Evolutionary conservation across 1,284 basidiomycete genomes (phyloP).

Genomic region (Limonomyces culmigenus): DNA sequence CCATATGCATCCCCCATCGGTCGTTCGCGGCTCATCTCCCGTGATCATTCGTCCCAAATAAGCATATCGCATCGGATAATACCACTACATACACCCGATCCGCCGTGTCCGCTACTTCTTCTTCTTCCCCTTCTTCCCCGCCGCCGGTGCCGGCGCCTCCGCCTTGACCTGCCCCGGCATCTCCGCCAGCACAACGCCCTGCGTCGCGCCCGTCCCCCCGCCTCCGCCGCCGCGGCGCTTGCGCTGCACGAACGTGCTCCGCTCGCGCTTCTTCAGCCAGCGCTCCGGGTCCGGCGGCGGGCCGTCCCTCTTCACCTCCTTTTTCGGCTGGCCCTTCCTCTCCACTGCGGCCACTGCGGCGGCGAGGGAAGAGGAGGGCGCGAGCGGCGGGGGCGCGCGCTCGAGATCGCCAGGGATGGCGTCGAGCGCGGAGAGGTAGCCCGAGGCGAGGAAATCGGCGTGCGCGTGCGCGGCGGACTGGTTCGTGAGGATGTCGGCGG

Average conservation of each 20-base stretch:
- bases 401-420: slow-evolving; percentile 27
- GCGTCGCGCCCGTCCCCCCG: slow-evolving; percentile 48
- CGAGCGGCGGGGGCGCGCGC: slow-evolving; percentile 14
- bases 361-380: slow-evolving; percentile 6
- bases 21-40: too few relatives aligned
- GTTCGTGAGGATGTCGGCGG: slow-evolving; percentile 73
- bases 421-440: slow-evolving; percentile 47
- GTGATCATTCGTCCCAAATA: too few relatives aligned
- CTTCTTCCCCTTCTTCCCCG: slow-evolving; percentile 36
- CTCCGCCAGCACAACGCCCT: slow-evolving; percentile 28
- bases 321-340: slow-evolving; percentile 49
- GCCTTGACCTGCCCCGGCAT: slow-evolving; percentile 7
- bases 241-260: slow-evolving; percentile 28
- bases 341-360: slow-evolving; percentile 25
- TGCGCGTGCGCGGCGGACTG: slow-evolving; percentile 63
- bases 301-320: slow-evolving; percentile 57
- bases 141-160: slow-evolving; percentile 17
- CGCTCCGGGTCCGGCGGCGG: slow-evolving; percentile 66
- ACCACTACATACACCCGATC: too few relatives aligned
- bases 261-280: slow-evolving; percentile 69
- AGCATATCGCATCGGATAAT: too few relatives aligned
- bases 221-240: slow-evolving; percentile 29
- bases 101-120: slow-evolving; percentile 15
- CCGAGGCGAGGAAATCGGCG: slow-evolving; percentile 62
- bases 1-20: too few relatives aligned